These are phyloP conservation scores for Rutstroemia sp. DNA, from an alignment of 2,329 filamentous ascomycete genomes.

Conservation along the genomic window DNA sequence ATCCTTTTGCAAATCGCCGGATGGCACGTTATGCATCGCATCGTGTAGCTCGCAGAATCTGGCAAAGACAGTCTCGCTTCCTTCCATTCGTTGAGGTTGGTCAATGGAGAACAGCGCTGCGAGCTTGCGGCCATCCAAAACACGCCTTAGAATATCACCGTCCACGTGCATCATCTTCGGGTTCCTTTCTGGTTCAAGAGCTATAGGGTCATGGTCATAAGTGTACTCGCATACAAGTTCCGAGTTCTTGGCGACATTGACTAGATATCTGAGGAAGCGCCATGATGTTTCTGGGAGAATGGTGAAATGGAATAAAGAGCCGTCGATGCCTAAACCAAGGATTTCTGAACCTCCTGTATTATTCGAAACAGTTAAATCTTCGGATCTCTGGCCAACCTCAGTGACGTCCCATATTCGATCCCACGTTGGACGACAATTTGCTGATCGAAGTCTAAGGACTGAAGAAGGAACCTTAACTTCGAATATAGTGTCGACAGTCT, in stretches of 20 bases:
- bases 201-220: conserved; percentile 22
- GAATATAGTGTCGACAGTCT: conserved; percentile 38
- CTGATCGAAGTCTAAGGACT: conserved; percentile 48
- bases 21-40: conserved; percentile 39
- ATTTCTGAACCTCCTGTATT: conserved; percentile 34
- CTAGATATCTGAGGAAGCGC: conserved; percentile 64
- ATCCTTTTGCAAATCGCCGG: conserved; percentile 24
- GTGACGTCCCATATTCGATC: conserved; percentile 17
- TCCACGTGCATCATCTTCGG: conserved; percentile 54
- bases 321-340: conserved; percentile 62
- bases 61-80: conserved; percentile 10
- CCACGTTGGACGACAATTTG: conserved; percentile 37
- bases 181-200: conserved; percentile 33
- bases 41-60: conserved; percentile 44
- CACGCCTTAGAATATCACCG: conserved; percentile 55
- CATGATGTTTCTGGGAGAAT: conserved; percentile 56
- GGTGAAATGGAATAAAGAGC: conserved; percentile 62
- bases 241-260: conserved; percentile 54
- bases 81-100: conserved; percentile 5
- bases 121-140: conserved; percentile 40
- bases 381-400: neutral
- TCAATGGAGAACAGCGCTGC: conserved; percentile 34
- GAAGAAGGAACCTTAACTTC: conserved; percentile 49
- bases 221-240: conserved; percentile 43
- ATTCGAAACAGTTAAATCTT: neutral